A percentile compares a stretch with the other conserved stretches of the same genome.
phyloP scores from a whole-genome alignment of 257 asterid species.

The Echites panduratus region DNA sequence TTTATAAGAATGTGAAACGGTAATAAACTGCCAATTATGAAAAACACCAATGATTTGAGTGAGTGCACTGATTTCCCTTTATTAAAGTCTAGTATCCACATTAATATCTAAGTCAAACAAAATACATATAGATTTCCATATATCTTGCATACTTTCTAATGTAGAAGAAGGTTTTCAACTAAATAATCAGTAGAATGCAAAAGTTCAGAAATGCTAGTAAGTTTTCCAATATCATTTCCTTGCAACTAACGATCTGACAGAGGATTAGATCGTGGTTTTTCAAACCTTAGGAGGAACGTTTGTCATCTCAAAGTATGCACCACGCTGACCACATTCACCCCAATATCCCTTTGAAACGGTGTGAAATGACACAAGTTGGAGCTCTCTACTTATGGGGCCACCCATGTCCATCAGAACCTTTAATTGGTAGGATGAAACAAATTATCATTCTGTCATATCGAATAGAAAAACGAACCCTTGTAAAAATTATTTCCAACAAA shows the following conservation, averaged over 20 bases:
- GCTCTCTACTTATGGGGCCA: conserved; percentile 69
- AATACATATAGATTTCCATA: no score
- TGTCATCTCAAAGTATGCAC: conserved; percentile 98
- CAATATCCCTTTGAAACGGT: conserved; percentile 93
- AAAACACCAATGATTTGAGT: not conserved
- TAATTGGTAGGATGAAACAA: conserved; percentile 8
- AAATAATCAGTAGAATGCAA: not conserved
- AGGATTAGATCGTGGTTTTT: not conserved
- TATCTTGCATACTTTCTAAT: not conserved
- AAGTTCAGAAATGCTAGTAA: not conserved
- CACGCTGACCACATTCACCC: conserved; percentile 99
- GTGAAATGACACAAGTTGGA: conserved; percentile 91
- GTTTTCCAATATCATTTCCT: not conserved
- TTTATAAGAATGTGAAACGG: not conserved
- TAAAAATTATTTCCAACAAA: not conserved
- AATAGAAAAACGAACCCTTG: not conserved
- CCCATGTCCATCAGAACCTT: conserved; percentile 96
- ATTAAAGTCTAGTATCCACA: no score
- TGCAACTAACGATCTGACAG: conserved; percentile 6
- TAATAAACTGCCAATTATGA: not conserved
- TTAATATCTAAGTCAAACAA: no score
- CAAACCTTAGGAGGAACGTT: conserved; percentile 82
- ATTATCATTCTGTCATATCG: conserved; percentile 3
- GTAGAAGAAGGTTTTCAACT: not conserved
- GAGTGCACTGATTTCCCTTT: not conserved